Evolutionary conservation across 768 basidiomycete genomes (phyloP).

Genomic region (Kwoniella shandongensis): DNA sequence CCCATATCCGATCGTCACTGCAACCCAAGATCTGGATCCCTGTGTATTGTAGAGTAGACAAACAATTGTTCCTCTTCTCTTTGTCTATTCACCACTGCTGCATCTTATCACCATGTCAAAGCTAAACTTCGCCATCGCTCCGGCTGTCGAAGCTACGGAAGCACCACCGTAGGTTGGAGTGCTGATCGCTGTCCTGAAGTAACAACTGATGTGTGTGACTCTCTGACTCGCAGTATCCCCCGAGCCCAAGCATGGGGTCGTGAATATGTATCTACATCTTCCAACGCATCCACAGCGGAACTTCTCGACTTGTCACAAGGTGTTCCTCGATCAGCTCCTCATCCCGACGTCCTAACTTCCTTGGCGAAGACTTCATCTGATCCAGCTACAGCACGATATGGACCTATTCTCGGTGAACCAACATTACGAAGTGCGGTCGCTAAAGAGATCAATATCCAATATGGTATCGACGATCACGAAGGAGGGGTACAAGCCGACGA

Average conservation of each 20-base stretch:
- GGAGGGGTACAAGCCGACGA: constrained; percentile 59
- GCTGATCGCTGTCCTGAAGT: not conserved
- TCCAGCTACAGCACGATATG: constrained; percentile 59
- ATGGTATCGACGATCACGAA: constrained; percentile 54
- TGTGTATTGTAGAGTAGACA: too few species aligned
- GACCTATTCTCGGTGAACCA: constrained; percentile 63
- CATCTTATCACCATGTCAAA: not conserved
- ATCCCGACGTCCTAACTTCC: constrained; percentile 58
- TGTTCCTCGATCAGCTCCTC: constrained; percentile 68
- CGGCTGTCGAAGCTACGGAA: constrained; percentile 16
- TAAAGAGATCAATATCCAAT: constrained; percentile 64
- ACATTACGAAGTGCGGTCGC: constrained; percentile 60
- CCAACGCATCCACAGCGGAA: constrained; percentile 45
- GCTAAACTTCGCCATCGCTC: constrained; percentile 11
- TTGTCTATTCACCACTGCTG: too few species aligned
- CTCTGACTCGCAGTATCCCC: constrained; percentile 44
- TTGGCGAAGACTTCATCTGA: constrained; percentile 58
- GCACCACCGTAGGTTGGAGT: constrained; percentile 15
- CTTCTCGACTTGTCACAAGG: constrained; percentile 74
- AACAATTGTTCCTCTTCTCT: too few species aligned
- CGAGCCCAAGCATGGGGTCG: constrained; percentile 48
- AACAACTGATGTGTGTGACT: too few species aligned
- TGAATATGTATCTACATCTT: constrained; percentile 22
- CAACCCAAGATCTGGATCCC: too few species aligned
- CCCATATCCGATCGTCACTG: too few species aligned